Conservation (phyloP, 2,329 filamentous ascomycete species). For the Lecanicillium sp. region DNA sequence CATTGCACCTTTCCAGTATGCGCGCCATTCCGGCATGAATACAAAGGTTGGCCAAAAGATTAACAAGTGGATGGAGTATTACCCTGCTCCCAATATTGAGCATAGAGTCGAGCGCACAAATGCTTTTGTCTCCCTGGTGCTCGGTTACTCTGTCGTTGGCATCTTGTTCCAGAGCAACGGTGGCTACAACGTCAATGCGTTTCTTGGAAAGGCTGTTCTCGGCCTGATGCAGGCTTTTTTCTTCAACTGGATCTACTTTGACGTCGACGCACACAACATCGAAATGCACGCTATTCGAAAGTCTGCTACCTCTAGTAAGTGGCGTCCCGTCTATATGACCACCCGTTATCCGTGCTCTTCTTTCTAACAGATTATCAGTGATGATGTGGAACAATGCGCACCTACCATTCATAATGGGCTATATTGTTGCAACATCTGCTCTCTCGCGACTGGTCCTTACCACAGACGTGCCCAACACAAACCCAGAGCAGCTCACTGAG, state of each 20-base stretch:
- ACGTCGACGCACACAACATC: constrained; percentile 49
- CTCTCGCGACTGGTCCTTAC: constrained; percentile 51
- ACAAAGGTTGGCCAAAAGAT: constrained; percentile 18
- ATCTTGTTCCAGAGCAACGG: constrained; percentile 48
- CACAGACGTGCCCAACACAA: constrained; percentile 41
- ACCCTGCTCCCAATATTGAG: constrained; percentile 56
- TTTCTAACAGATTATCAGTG: constrained; percentile 20
- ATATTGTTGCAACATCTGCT: constrained; percentile 49
- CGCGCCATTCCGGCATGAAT: constrained; percentile 11
- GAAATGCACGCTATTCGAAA: constrained; percentile 53
- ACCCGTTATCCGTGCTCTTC: constrained; percentile 12
- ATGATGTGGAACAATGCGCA: constrained; percentile 48
- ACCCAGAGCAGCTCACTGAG: constrained; percentile 40
- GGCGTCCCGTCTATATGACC: not conserved
- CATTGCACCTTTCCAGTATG: constrained; percentile 29
- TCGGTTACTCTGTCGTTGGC: constrained; percentile 56
- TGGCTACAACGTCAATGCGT: constrained; percentile 38
- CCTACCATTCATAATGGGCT: constrained; percentile 55
- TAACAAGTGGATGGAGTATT: constrained; percentile 44
- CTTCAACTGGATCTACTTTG: constrained; percentile 58
- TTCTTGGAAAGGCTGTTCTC: constrained; percentile 54
- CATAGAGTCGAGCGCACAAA: constrained; percentile 56
- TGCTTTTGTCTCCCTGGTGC: constrained; percentile 56
- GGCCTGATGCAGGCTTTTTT: constrained; percentile 49
- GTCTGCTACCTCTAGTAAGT: constrained; percentile 31